Conservation (phyloP, 179 eudicot genomes). For the Gypsophila paniculata region DNA sequence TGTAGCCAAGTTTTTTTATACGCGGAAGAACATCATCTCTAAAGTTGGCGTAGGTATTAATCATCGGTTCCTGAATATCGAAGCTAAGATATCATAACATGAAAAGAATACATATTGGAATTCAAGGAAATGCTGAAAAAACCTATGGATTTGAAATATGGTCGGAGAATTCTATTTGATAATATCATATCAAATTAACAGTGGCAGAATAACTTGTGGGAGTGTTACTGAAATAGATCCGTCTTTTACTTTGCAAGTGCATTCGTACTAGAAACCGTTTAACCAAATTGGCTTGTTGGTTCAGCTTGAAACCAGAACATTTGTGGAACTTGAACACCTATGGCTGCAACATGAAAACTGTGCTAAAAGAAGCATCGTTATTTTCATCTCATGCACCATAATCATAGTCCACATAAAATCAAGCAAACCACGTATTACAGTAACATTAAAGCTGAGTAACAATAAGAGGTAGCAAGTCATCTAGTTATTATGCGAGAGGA, state of each 20-base stretch:
- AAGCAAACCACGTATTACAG: background rate
- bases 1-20: constrained; percentile 85
- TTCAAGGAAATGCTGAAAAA: background rate
- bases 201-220: background rate
- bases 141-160: background rate
- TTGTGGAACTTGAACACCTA: background rate
- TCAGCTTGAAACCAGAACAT: background rate
- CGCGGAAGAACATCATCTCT: constrained; percentile 98
- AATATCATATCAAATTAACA: background rate
- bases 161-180: background rate
- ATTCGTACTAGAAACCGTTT: background rate
- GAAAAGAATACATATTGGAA: background rate
- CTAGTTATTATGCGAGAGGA: constrained; percentile 19
- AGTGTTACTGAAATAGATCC: background rate
- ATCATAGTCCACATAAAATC: background rate
- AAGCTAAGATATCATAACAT: constrained; percentile 12
- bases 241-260: background rate
- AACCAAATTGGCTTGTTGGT: background rate
- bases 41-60: constrained; percentile 86
- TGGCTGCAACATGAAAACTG: background rate
- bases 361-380: background rate
- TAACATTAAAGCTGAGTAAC: background rate
- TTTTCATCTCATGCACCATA: background rate
- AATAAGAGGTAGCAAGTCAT: constrained; percentile 1
- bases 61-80: constrained; percentile 72